A percentile compares a stretch with the other conserved stretches of the same genome.
phyloP scores from a whole-genome alignment of 2,329 filamentous ascomycete species.

The Fusarium robinianum region DNA sequence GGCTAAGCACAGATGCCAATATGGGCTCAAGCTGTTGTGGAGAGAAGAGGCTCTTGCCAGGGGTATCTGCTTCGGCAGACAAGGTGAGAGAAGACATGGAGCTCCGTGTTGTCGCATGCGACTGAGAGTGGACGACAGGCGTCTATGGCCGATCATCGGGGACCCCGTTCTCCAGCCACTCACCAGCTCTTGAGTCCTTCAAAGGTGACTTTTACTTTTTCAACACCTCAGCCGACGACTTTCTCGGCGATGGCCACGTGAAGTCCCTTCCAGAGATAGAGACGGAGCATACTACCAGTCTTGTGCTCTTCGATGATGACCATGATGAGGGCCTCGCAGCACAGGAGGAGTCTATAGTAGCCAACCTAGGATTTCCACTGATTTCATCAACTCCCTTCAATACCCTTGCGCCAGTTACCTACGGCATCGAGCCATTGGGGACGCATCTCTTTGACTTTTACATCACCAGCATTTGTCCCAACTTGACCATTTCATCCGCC shows the following conservation, averaged over 20 bases:
- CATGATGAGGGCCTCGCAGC: too few relatives aligned
- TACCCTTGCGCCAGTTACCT: not conserved
- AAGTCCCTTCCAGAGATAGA: too few relatives aligned
- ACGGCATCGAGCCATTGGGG: not conserved
- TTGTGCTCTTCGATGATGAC: too few relatives aligned
- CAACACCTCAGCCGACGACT: not conserved
- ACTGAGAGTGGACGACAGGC: not conserved
- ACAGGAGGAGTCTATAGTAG: too few relatives aligned
- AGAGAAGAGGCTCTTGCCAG: slow-evolving; percentile 15
- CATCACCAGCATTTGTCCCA: slow-evolving; percentile 4
- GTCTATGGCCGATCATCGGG: slow-evolving; percentile 9
- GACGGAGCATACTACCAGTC: too few relatives aligned
- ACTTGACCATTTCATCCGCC: slow-evolving; percentile 5
- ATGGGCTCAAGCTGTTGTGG: slow-evolving; percentile 12
- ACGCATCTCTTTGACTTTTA: slow-evolving; percentile 10
- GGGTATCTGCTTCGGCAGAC: slow-evolving; percentile 12
- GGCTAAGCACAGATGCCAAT: slow-evolving; percentile 5
- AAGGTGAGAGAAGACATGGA: slow-evolving; percentile 1
- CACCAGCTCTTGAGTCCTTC: not conserved
- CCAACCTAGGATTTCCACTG: too few relatives aligned
- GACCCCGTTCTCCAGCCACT: slow-evolving; percentile 1
- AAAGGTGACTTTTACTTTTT: slow-evolving; percentile 7
- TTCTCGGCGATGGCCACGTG: too few relatives aligned
- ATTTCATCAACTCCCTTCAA: too few relatives aligned
- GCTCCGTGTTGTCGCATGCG: not conserved